Conservation (phyloP, 495 filamentous ascomycete genomes). For the Xylaria longipes region DNA sequence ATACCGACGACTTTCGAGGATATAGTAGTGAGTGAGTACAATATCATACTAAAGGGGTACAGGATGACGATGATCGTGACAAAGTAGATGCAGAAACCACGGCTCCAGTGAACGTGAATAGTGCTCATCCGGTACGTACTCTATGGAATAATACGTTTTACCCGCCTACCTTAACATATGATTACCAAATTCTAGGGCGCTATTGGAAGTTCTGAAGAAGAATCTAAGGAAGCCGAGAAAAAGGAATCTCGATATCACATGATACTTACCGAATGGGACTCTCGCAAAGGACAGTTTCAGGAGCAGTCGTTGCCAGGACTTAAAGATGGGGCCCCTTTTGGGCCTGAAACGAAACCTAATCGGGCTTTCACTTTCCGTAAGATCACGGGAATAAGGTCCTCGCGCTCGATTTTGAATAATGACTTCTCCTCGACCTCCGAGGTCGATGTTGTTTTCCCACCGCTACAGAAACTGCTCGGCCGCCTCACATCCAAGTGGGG, state of each 20-base stretch:
- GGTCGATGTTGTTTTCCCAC: background rate
- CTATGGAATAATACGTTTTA: background rate
- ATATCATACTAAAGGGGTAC: background rate
- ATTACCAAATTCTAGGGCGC: background rate
- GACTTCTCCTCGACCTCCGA: constrained; percentile 1
- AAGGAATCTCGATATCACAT: constrained; percentile 10
- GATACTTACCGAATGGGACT: constrained; percentile 1
- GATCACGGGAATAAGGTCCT: background rate
- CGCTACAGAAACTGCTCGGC: constrained; percentile 16
- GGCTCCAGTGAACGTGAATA: background rate
- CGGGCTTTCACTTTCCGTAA: constrained; percentile 13
- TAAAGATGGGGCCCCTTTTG: background rate
- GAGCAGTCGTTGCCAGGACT: background rate
- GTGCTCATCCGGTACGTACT: background rate
- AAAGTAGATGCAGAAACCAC: background rate
- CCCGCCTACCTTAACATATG: background rate
- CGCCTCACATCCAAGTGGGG: constrained; percentile 17
- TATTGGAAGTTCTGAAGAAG: background rate
- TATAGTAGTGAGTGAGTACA: background rate
- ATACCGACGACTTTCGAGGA: background rate
- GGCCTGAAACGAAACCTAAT: constrained; percentile 3
- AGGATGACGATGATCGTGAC: background rate
- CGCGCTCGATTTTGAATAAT: background rate
- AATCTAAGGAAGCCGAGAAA: background rate
- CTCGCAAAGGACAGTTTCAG: background rate